These are phyloP conservation scores for Hygrophoropsis aurantiaca DNA, from an alignment of 768 basidiomycete genomes.

Conservation along the genomic window DNA sequence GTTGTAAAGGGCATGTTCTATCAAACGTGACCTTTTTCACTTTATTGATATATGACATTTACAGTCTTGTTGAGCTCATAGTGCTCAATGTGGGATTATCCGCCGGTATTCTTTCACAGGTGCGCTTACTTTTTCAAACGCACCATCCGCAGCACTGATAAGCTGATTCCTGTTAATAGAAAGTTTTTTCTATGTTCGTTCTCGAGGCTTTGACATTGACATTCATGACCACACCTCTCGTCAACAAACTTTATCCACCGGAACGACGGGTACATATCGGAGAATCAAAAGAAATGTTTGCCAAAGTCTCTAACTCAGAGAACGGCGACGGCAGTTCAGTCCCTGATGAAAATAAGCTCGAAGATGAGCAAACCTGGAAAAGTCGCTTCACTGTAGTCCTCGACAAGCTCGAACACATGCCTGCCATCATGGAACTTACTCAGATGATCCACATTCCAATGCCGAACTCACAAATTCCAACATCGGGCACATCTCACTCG, in stretches of 20 bases:
- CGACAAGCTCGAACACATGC: conserved; percentile 85
- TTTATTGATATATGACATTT: conserved; percentile 4
- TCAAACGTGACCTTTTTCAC: conserved; percentile 10
- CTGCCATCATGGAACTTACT: conserved; percentile 86
- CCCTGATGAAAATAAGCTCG: not conserved
- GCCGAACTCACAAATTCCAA: not conserved
- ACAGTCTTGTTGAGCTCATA: conserved; percentile 86
- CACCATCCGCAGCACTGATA: no score
- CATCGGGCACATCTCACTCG: not conserved
- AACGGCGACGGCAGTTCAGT: conserved; percentile 10
- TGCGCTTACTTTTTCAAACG: no score
- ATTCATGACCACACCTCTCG: conserved; percentile 83
- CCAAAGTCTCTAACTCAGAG: conserved; percentile 28
- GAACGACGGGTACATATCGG: conserved; percentile 37
- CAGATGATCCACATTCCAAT: conserved; percentile 65
- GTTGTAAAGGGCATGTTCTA: conserved; percentile 81
- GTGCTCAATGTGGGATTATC: conserved; percentile 92
- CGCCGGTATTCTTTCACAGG: conserved; percentile 70
- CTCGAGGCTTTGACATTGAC: conserved; percentile 81
- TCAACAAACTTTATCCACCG: conserved; percentile 67
- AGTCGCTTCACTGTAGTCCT: conserved; percentile 79
- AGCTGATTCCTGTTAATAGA: conserved; percentile 25
- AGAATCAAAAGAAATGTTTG: not conserved
- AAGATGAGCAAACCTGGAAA: conserved; percentile 16
- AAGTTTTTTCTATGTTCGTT: conserved; percentile 95